phyloP scores from a whole-genome alignment of 306 rosid species.

The Hippophae tibetana region DNA sequence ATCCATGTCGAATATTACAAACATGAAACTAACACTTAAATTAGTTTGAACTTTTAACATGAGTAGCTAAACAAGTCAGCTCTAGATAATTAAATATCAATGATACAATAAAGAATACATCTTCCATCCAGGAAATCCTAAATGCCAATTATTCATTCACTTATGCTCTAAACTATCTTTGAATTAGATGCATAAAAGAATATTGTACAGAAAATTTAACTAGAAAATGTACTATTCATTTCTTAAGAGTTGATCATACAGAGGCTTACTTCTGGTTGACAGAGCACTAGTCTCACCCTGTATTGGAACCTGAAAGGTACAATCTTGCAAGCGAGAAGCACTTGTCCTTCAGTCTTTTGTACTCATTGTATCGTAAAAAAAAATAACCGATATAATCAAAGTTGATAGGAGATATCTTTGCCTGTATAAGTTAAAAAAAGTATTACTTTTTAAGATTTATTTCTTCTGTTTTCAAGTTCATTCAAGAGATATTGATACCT shows the following conservation, averaged over 20 bases:
- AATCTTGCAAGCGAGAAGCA: conserved; percentile 36
- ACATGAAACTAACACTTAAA: no score
- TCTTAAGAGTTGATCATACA: background rate
- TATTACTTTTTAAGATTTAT: background rate
- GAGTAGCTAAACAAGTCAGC: background rate
- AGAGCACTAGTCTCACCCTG: background rate
- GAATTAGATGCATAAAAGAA: conserved; percentile 21
- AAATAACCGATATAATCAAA: conserved; percentile 78
- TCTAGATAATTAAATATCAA: conserved; percentile 7
- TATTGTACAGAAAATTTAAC: conserved; percentile 15
- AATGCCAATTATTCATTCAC: conserved; percentile 15
- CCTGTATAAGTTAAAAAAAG: conserved; percentile 34
- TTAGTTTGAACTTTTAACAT: background rate
- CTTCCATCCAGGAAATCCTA: conserved; percentile 3
- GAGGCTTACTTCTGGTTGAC: conserved; percentile 2
- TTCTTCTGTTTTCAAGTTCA: background rate
- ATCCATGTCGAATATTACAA: no score
- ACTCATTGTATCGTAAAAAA: conserved; percentile 73
- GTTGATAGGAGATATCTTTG: conserved; percentile 62
- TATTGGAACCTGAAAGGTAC: conserved; percentile 32
- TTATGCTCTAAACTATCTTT: conserved; percentile 1
- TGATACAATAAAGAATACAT: conserved; percentile 12
- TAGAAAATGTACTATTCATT: conserved; percentile 6
- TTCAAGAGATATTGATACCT: conserved; percentile 45
- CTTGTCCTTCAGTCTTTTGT: conserved; percentile 51